Percentiles rank a stretch among this genome's conserved stretches.
These are phyloP conservation scores for Brassica napus DNA, from an alignment of 345 rosid genomes.

Conservation along the genomic window DNA sequence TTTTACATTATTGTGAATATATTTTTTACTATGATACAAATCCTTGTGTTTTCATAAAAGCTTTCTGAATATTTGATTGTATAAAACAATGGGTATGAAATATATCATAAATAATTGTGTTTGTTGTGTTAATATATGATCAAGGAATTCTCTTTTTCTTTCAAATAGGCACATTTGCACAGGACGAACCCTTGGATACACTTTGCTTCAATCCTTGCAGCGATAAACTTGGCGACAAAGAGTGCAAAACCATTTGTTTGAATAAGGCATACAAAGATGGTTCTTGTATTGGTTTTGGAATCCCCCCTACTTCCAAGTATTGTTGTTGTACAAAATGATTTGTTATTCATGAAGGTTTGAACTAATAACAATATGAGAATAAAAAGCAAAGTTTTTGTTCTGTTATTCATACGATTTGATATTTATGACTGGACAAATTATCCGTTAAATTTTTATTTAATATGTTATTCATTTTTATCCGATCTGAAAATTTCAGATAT, in stretches of 20 bases:
- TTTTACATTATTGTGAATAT: neutral
- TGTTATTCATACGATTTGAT: no score
- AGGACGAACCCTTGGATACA: neutral
- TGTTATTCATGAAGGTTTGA: neutral
- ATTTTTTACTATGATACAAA: neutral
- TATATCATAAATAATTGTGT: neutral
- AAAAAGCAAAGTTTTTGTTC: neutral
- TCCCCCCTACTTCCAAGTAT: neutral
- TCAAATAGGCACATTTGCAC: neutral
- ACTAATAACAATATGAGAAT: neutral
- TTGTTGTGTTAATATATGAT: neutral
- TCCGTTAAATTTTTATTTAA: no score
- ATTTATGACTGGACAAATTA: no score
- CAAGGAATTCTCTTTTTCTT: neutral
- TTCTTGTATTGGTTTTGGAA: slow-evolving; percentile 21
- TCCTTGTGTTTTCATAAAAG: neutral
- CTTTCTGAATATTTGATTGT: neutral
- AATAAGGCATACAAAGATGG: slow-evolving; percentile 29
- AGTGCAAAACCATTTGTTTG: slow-evolving; percentile 22
- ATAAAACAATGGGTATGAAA: neutral
- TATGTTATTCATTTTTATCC: no score
- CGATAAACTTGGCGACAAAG: neutral
- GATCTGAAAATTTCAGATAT: no score
- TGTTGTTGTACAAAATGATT: slow-evolving; percentile 28
- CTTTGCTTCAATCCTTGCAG: slow-evolving; percentile 23